Evolutionary conservation across 495 filamentous ascomycete species (phyloP).

Genomic region (Clohesyomyces aquaticus): DNA sequence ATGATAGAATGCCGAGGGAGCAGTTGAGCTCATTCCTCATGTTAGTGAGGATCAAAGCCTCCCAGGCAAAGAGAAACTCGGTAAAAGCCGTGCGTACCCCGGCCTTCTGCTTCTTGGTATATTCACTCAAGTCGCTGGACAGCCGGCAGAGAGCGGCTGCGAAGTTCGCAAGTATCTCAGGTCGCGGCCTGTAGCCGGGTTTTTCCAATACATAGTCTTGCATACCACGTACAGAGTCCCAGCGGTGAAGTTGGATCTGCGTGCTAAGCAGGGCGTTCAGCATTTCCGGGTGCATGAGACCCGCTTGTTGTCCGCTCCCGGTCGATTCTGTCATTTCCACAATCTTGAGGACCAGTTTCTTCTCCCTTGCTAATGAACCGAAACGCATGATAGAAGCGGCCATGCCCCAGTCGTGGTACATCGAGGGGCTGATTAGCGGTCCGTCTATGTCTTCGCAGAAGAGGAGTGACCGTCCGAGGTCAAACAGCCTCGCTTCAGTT

Average conservation of each 20-base stretch:
- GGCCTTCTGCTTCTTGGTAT: neutral
- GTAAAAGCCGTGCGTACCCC: slow-evolving; percentile 20
- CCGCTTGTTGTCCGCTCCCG: slow-evolving; percentile 2
- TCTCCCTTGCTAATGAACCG: slow-evolving; percentile 57
- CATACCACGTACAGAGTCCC: slow-evolving; percentile 54
- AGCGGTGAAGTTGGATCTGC: slow-evolving; percentile 54
- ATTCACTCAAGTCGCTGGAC: slow-evolving; percentile 4
- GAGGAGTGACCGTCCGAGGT: slow-evolving; percentile 61
- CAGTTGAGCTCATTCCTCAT: slow-evolving; percentile 30
- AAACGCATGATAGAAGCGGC: slow-evolving; percentile 63
- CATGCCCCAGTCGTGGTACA: slow-evolving; percentile 56
- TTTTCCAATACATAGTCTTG: slow-evolving; percentile 51
- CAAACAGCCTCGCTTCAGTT: slow-evolving; percentile 52
- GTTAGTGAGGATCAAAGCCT: slow-evolving; percentile 13
- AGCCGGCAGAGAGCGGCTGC: slow-evolving; percentile 35
- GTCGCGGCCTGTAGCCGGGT: slow-evolving; percentile 24
- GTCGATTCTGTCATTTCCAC: slow-evolving; percentile 36
- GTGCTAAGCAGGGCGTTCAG: slow-evolving; percentile 57
- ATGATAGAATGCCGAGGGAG: slow-evolving; percentile 29
- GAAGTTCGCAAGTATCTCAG: slow-evolving; percentile 39
- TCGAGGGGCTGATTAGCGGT: slow-evolving; percentile 53
- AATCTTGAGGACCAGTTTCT: slow-evolving; percentile 52
- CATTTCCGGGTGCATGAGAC: slow-evolving; percentile 45
- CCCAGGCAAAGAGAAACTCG: slow-evolving; percentile 31
- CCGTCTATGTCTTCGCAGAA: slow-evolving; percentile 61